phyloP scores from a whole-genome alignment of 2,329 filamentous ascomycete species.

The Pseudogymnoascus sp. region DNA sequence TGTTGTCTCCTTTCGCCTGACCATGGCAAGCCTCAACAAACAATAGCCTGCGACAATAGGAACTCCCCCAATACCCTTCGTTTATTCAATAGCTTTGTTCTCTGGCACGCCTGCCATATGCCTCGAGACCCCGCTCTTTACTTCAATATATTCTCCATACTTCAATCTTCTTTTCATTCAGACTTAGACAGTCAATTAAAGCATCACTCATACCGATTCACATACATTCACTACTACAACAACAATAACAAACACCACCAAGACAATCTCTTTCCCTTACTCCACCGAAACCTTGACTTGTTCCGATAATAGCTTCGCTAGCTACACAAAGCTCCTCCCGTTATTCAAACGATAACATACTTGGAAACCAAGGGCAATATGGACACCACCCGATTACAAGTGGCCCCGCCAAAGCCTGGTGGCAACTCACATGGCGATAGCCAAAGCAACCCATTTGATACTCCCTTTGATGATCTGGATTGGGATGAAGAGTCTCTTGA shows the following conservation, averaged over 20 bases:
- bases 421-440: not conserved
- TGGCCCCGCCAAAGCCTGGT: not conserved
- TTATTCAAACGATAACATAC: not conserved
- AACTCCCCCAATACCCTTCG: slow-evolving; percentile 1
- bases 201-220: slow-evolving; percentile 1
- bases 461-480: slow-evolving; percentile 16
- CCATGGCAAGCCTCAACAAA: not conserved
- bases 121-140: not conserved
- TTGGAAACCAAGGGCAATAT: not conserved
- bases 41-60: slow-evolving; percentile 7
- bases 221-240: not conserved
- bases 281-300: not conserved
- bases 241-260: not conserved
- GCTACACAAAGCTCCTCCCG: not conserved
- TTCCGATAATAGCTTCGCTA: not conserved
- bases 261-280: not conserved
- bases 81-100: slow-evolving; percentile 7
- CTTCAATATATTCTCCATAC: not conserved
- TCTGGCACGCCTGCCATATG: not conserved
- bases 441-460: slow-evolving; percentile 21
- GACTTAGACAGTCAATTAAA: slow-evolving; percentile 6
- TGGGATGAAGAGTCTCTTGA: slow-evolving; percentile 17
- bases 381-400: not conserved
- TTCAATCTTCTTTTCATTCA: not conserved
- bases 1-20: not conserved